phyloP scores from a whole-genome alignment of 2,329 filamentous ascomycete genomes.

The Ophidiomyces ophidiicola region DNA sequence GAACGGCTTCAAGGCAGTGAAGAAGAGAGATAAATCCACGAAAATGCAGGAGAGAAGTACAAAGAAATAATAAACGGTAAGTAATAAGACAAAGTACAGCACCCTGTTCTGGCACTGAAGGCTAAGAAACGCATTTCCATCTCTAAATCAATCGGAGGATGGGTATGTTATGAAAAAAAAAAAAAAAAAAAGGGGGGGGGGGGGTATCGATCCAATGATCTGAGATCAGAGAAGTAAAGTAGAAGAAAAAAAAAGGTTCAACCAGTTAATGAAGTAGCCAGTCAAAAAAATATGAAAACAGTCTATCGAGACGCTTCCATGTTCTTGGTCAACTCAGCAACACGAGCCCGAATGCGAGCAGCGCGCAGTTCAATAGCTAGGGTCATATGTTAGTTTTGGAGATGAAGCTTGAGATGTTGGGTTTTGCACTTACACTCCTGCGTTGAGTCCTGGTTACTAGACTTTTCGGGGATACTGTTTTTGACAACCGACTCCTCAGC shows the following conservation, averaged over 20 bases:
- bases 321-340: constrained; percentile 82
- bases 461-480: constrained; percentile 39
- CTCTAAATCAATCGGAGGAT: constrained; percentile 2
- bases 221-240: not conserved
- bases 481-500: constrained; percentile 53
- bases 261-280: no score
- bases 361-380: constrained; percentile 89
- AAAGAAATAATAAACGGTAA: constrained; percentile 1
- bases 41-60: not conserved
- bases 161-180: constrained; percentile 9
- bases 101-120: no score
- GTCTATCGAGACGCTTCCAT: constrained; percentile 46
- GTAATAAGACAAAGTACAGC: constrained; percentile 5
- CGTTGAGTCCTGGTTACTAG: constrained; percentile 77
- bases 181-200: no score
- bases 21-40: not conserved
- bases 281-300: no score
- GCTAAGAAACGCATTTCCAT: no score
- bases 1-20: not conserved
- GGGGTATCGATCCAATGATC: constrained; percentile 11
- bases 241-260: not conserved
- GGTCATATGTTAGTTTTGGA: not conserved
- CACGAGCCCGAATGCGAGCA: constrained; percentile 91
- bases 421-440: constrained; percentile 66
- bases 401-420: not conserved